Percentiles rank a stretch among this genome's conserved stretches.
Conservation (phyloP, 176 grass and related monocot genomes). For the Oryza australiensis region DNA sequence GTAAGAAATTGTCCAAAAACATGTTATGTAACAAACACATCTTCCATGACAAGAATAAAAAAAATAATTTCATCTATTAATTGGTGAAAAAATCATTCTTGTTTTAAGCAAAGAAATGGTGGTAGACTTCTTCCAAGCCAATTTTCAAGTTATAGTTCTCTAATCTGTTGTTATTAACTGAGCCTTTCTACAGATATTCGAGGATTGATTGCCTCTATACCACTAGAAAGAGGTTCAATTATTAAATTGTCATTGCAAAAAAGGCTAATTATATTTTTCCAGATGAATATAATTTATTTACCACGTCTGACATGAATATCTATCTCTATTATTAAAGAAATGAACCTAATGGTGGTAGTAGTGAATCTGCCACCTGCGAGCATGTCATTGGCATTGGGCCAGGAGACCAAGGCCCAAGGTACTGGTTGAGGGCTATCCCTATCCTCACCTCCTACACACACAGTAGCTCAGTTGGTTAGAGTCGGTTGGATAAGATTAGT, state of each 20-base stretch:
- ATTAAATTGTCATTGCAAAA: background rate
- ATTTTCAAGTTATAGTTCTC: background rate
- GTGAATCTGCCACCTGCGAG: background rate
- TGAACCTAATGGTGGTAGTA: background rate
- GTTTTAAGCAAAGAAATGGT: background rate
- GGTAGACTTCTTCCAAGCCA: background rate
- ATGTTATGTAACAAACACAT: background rate
- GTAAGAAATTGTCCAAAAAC: background rate
- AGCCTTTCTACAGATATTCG: background rate
- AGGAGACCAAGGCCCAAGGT: no score
- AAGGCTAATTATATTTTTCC: background rate
- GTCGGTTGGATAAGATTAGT: no score
- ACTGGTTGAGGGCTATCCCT: no score
- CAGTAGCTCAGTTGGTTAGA: no score
- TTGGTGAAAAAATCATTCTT: background rate
- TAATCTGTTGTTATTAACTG: background rate
- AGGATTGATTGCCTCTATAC: background rate
- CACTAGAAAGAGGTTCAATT: background rate
- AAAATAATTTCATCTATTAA: background rate
- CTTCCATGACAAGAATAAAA: background rate
- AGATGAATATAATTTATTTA: background rate
- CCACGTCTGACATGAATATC: background rate
- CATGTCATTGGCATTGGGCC: no score
- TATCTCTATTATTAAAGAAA: background rate
- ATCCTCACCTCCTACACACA: no score